Base-by-base conservation (phyloP, 805 yeast species). In the Saturnispora bothae region DNA sequence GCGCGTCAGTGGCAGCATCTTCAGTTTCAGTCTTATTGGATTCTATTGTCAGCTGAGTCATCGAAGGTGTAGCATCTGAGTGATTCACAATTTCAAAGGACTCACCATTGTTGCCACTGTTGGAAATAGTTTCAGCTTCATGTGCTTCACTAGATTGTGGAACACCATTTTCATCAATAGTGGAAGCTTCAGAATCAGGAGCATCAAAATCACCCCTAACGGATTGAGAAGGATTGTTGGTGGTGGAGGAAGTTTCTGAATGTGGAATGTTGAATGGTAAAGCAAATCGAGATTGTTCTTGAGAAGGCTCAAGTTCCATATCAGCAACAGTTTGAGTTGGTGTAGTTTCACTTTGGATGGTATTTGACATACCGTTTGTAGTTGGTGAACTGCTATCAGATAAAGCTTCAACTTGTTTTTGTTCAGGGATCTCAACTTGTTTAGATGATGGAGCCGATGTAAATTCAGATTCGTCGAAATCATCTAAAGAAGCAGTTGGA, bases 221-320 rank as follows among this genome's bases (percentile, higher is more conserved):
- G 17, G 95, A 83, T 59, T 76, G 73, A 0, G 96, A 88, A 2
- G 96, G 85, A 56, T 89, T 86, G 60, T 88, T 88, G 50, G 82
- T 89, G 25, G 86, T 94, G 31, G 95, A 83, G 0, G 96, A 85
- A 0, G 96, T 83, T 28, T 82, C 73, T 0, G 95, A 83, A 42
- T 78, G 82, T 2, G 94, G 83, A 49, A 92, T 66, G 27, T 59
- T 61, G 53, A 72, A 60, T 41, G 68, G 74, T 42, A 53, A 48
- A 3, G 51, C 44, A 38, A 54, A 54, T 33, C 45, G 54, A 36
- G 48, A 54, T 33, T 45, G 53, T 8, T 34, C 33, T 30, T 44
- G 51, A 10, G 31, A 15, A 20, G 19, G 20, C 7, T 30, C 17
- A 3, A 28, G 16, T 26, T 31, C 36, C 16, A 10, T 22, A 20